Conservation (phyloP, 768 basidiomycete genomes). For the Termitomyces sp. region DNA sequence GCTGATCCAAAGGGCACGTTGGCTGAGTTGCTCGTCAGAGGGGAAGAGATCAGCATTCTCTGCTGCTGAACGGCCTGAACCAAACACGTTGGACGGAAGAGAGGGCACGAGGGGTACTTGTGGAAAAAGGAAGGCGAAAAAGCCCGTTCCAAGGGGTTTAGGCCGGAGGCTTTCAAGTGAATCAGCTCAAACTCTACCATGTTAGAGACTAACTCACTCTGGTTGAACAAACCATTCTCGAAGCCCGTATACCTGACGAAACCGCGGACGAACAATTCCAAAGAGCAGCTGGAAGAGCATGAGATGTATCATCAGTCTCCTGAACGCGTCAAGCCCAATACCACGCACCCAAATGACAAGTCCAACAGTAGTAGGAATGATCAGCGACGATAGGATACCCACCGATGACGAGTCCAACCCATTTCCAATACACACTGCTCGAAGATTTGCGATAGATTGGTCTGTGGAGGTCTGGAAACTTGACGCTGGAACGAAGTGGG, state of each 20-base stretch:
- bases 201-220: constrained; percentile 43
- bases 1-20: constrained; percentile 65
- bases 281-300: constrained; percentile 47
- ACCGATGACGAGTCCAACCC: constrained; percentile 60
- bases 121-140: constrained; percentile 70
- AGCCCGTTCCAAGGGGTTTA: constrained; percentile 47
- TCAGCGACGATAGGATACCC: constrained; percentile 54
- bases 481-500: constrained; percentile 17
- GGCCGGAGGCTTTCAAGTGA: constrained; percentile 49
- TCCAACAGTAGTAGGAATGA: constrained; percentile 56
- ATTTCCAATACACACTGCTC: constrained; percentile 54
- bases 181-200: constrained; percentile 11
- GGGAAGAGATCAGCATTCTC: constrained; percentile 58
- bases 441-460: constrained; percentile 17
- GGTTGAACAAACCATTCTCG: constrained; percentile 75
- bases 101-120: constrained; percentile 61
- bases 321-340: neutral
- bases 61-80: constrained; percentile 44
- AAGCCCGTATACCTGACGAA: constrained; percentile 65
- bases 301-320: constrained; percentile 12
- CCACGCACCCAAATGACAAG: constrained; percentile 63
- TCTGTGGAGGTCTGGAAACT: constrained; percentile 21
- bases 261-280: constrained; percentile 61
- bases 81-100: constrained; percentile 50
- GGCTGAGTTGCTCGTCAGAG: constrained; percentile 69